A percentile compares a stretch with the other conserved stretches of the same genome.
Conservation (phyloP, 805 yeast species). For the Scheffersomyces lignosus region DNA sequence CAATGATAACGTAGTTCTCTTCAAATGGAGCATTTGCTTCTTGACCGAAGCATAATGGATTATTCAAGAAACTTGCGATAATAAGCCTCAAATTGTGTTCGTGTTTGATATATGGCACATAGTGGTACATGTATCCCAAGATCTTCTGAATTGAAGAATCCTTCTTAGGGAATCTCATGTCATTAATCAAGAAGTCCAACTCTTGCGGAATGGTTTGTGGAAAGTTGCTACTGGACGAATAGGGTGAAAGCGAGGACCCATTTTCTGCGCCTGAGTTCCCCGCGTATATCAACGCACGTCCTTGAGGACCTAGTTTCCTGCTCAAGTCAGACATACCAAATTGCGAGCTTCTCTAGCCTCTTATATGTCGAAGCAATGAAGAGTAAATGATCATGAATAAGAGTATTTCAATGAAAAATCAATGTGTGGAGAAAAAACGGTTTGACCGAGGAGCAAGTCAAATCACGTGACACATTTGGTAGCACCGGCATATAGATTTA, state of each 20-base stretch:
- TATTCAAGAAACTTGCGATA: slow-evolving; percentile 44
- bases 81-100: slow-evolving; percentile 47
- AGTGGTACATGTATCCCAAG: slow-evolving; percentile 50
- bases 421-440: not conserved
- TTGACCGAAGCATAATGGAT: slow-evolving; percentile 35
- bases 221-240: too few species aligned
- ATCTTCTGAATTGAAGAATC: slow-evolving; percentile 30
- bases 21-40: slow-evolving; percentile 18
- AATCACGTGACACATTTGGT: slow-evolving; percentile 1
- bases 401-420: not conserved
- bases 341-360: too few species aligned
- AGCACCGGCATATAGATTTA: too few species aligned
- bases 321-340: not conserved
- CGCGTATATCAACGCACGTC: not conserved
- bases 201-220: slow-evolving; percentile 36
- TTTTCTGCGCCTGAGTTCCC: not conserved
- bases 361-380: too few species aligned
- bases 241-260: too few species aligned
- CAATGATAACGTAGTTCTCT: slow-evolving; percentile 41
- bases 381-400: too few species aligned
- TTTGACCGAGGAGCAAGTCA: not conserved
- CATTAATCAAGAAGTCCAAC: slow-evolving; percentile 47
- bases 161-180: slow-evolving; percentile 41
- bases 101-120: slow-evolving; percentile 50
- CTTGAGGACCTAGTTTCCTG: not conserved